phyloP scores from a whole-genome alignment of 129 eudicot species.

The Mikania micrantha region DNA sequence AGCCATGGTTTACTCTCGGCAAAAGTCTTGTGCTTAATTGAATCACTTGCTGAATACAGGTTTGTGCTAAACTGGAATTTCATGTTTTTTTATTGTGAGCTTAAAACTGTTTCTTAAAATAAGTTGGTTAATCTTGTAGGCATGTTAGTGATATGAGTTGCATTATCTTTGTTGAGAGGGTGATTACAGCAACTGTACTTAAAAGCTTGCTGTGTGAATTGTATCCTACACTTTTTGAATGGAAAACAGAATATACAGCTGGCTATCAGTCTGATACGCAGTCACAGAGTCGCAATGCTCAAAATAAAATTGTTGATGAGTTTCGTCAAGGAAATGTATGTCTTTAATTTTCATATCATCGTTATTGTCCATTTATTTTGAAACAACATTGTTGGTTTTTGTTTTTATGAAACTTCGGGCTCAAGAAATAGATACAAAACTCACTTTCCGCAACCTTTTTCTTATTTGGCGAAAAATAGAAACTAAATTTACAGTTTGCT shows the following conservation, averaged over 20 bases:
- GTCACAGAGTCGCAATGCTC: constrained; percentile 59
- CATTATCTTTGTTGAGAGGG: constrained; percentile 79
- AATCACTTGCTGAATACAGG: constrained; percentile 77
- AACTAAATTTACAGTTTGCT: background rate
- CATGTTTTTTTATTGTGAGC: background rate
- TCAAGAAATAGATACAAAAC: background rate
- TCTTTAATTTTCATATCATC: background rate
- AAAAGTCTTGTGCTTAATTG: constrained; percentile 61
- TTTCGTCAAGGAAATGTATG: constrained; percentile 71
- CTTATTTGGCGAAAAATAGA: background rate
- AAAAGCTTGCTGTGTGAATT: constrained; percentile 44
- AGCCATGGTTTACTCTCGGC: constrained; percentile 45
- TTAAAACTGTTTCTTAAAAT: background rate
- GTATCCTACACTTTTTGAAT: constrained; percentile 45
- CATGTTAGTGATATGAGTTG: constrained; percentile 61
- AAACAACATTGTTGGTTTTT: too few relatives aligned
- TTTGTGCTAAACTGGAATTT: constrained; percentile 11
- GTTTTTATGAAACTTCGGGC: background rate
- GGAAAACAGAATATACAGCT: constrained; percentile 68
- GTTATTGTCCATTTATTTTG: too few relatives aligned
- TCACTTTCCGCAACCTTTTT: background rate
- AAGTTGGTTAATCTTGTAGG: constrained; percentile 27
- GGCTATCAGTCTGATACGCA: constrained; percentile 39
- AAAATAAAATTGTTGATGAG: constrained; percentile 65
- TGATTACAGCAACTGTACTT: constrained; percentile 72